A percentile compares a stretch with the other conserved stretches of the same genome.
Evolutionary conservation across 169 alveolate species (phyloP).

Genomic region (Cryptosporidium sp.): DNA sequence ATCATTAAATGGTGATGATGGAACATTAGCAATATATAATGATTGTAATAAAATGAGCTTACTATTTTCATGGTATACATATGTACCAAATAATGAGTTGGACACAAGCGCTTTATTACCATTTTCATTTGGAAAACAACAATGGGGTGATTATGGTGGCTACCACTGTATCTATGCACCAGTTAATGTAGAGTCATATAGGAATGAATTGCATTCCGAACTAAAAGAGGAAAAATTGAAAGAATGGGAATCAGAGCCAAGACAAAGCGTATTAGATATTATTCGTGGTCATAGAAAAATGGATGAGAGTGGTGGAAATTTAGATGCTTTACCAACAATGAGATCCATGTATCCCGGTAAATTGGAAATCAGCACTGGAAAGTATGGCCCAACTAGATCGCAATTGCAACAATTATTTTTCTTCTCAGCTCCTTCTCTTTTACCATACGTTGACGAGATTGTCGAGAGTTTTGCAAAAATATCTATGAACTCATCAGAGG

Average conservation of each 20-base stretch:
- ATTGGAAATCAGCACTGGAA: slow-evolving; percentile 71
- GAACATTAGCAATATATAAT: slow-evolving; percentile 68
- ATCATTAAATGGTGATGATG: slow-evolving; percentile 61
- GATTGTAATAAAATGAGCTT: slow-evolving; percentile 72
- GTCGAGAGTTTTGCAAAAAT: slow-evolving; percentile 74
- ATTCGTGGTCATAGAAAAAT: slow-evolving; percentile 54
- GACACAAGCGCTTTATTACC: slow-evolving; percentile 76
- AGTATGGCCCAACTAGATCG: slow-evolving; percentile 73
- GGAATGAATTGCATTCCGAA: slow-evolving; percentile 61
- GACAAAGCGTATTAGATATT: slow-evolving; percentile 65
- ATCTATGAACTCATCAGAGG: slow-evolving; percentile 51
- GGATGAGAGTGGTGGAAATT: slow-evolving; percentile 70
- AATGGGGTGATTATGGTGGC: slow-evolving; percentile 76
- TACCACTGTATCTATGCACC: slow-evolving; percentile 69
- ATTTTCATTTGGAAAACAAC: slow-evolving; percentile 76
- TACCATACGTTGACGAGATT: slow-evolving; percentile 75
- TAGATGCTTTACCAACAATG: slow-evolving; percentile 54
- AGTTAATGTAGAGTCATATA: slow-evolving; percentile 47
- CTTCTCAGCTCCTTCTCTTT: slow-evolving; percentile 67
- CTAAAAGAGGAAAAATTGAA: slow-evolving; percentile 56
- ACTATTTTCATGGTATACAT: slow-evolving; percentile 74
- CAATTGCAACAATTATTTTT: slow-evolving; percentile 73
- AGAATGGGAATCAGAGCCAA: slow-evolving; percentile 76
- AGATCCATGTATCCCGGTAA: slow-evolving; percentile 72
- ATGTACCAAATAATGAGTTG: slow-evolving; percentile 70